phyloP scores from a whole-genome alignment of 257 asterid species.

The Solanum infundibuliforme region DNA sequence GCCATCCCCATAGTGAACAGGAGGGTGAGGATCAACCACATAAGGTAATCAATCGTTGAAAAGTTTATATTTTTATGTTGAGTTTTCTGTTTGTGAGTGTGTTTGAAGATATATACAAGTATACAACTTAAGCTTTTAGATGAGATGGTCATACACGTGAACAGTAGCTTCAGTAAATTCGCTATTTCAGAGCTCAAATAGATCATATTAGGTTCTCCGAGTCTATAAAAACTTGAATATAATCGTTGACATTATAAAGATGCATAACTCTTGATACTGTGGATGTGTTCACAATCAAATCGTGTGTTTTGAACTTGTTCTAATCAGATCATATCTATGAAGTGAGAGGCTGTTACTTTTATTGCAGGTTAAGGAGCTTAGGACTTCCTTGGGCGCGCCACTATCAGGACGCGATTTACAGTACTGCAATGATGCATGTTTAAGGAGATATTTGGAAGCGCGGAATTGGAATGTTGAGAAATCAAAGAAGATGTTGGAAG shows the following conservation, averaged over 20 bases:
- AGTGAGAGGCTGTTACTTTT: not conserved
- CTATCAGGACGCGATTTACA: slow-evolving; percentile 52
- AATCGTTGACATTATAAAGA: not conserved
- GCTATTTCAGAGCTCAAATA: not conserved
- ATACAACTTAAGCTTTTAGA: not conserved
- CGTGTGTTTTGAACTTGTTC: not conserved
- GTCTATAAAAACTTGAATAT: not conserved
- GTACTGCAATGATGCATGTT: slow-evolving; percentile 70
- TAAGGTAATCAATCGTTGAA: slow-evolving; percentile 41
- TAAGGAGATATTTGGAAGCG: slow-evolving; percentile 79
- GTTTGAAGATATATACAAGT: not conserved
- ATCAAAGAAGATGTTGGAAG: slow-evolving; percentile 86
- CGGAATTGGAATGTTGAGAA: slow-evolving; percentile 80
- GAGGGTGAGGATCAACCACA: slow-evolving; percentile 45
- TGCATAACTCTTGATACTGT: not conserved
- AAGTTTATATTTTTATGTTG: not conserved
- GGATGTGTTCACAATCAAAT: not conserved
- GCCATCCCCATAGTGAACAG: slow-evolving; percentile 33
- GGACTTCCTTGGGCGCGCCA: slow-evolving; percentile 53
- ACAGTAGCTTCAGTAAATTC: not conserved
- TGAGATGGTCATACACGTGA: not conserved
- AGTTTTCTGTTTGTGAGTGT: not conserved
- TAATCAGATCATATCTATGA: not conserved
- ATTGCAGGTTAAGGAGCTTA: slow-evolving; percentile 64
- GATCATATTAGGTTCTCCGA: not conserved